These are phyloP conservation scores for Plasmodium yoelii DNA, from an alignment of 169 alveolate species.

Conservation along the genomic window DNA sequence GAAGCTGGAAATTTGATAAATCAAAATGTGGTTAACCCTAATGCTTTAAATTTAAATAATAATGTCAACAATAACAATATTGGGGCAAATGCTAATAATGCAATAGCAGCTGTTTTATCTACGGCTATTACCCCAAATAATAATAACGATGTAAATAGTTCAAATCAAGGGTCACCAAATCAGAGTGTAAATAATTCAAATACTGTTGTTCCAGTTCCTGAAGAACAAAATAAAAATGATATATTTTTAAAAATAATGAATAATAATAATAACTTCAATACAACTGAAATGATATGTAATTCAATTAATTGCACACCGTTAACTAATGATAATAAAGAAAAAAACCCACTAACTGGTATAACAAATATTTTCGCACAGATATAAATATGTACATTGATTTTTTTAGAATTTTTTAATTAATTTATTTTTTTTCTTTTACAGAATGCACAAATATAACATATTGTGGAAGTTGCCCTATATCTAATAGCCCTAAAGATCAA, in stretches of 20 bases:
- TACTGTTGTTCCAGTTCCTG: constrained; percentile 5
- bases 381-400: background rate
- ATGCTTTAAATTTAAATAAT: background rate
- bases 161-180: background rate
- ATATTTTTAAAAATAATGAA: constrained; percentile 25
- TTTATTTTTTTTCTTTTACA: constrained; percentile 11
- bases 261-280: constrained; percentile 34
- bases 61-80: constrained; percentile 4
- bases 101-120: constrained; percentile 21
- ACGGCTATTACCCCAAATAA: constrained; percentile 11
- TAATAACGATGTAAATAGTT: background rate
- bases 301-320: constrained; percentile 35
- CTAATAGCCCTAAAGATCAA: constrained; percentile 53
- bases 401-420: too few species aligned
- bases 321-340: constrained; percentile 33
- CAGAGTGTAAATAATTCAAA: background rate
- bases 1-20: too few species aligned
- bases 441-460: constrained; percentile 69
- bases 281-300: constrained; percentile 68
- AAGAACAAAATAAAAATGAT: constrained; percentile 9
- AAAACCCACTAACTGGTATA: constrained; percentile 47
- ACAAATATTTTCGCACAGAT: background rate
- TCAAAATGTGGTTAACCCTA: background rate
- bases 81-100: background rate
- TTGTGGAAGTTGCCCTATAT: constrained; percentile 52